phyloP scores from a whole-genome alignment of 257 asterid genomes.

The Galeopsis tetrahit region DNA sequence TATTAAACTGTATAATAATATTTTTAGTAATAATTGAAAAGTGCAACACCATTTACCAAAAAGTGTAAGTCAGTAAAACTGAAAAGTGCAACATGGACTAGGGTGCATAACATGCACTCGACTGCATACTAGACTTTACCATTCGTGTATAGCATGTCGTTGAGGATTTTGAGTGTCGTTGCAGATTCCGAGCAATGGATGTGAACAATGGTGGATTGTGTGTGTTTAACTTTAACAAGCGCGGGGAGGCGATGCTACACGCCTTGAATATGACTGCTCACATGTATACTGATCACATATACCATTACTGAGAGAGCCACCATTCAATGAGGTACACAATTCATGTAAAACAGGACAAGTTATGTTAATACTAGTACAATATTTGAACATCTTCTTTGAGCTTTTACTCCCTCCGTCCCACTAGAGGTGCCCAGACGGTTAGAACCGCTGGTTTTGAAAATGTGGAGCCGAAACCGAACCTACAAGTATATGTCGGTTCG shows the following conservation, averaged over 20 bases:
- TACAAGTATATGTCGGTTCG: no score
- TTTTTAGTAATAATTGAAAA: no score
- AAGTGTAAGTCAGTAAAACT: no score
- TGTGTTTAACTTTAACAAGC: conserved; percentile 62
- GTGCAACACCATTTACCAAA: no score
- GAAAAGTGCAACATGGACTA: no score
- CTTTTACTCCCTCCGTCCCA: no score
- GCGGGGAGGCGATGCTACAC: conserved; percentile 74
- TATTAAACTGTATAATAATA: no score
- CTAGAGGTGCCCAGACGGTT: no score
- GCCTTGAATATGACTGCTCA: conserved; percentile 86
- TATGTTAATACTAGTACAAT: neutral
- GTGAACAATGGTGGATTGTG: conserved; percentile 75
- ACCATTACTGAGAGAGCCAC: conserved; percentile 46
- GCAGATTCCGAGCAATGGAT: conserved; percentile 73
- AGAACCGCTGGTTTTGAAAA: no score
- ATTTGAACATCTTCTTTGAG: neutral
- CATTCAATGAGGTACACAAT: neutral
- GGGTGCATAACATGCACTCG: no score
- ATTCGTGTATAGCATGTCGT: neutral
- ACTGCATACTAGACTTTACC: no score
- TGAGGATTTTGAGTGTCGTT: conserved; percentile 11
- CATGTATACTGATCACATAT: conserved; percentile 68
- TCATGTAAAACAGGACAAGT: neutral
- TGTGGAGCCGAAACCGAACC: no score